Evolutionary conservation across 495 filamentous ascomycete species (phyloP).

Genomic region (Tuber brumale): DNA sequence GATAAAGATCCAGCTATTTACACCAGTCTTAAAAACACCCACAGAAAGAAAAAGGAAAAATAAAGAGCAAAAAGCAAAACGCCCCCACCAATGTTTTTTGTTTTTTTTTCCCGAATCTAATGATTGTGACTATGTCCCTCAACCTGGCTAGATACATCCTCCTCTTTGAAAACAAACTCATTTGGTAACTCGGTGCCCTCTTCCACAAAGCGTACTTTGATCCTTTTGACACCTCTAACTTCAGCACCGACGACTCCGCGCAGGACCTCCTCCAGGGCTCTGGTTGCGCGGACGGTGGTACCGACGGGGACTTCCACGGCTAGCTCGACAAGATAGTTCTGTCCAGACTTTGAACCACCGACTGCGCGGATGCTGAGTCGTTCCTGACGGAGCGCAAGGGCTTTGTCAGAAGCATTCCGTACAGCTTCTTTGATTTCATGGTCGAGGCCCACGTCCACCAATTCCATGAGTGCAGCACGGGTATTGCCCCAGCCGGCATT

Average conservation of each 20-base stretch:
- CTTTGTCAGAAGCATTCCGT: conserved; percentile 55
- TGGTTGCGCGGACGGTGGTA: conserved; percentile 63
- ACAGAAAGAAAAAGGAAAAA: not conserved
- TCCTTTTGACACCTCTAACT: conserved; percentile 71
- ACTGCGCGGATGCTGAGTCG: conserved; percentile 63
- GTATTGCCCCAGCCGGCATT: conserved; percentile 86
- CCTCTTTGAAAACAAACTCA: conserved; percentile 38
- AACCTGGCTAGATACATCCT: conserved; percentile 26
- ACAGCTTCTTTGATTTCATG: conserved; percentile 68
- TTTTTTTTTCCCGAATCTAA: conserved; percentile 20
- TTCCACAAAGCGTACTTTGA: conserved; percentile 75
- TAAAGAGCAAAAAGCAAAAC: not conserved
- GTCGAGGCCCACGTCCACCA: conserved; percentile 84
- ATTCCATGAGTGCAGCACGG: conserved; percentile 67
- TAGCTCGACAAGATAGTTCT: conserved; percentile 87
- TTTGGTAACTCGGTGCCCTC: conserved; percentile 42
- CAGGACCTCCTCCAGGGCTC: conserved; percentile 63
- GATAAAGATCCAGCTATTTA: not conserved
- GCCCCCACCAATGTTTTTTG: conserved; percentile 3
- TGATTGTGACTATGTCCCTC: conserved; percentile 30
- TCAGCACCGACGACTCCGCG: conserved; percentile 62
- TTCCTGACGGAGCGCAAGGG: conserved; percentile 48
- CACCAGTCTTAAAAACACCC: not conserved
- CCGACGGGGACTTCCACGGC: conserved; percentile 67
- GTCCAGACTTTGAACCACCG: conserved; percentile 84